Base-by-base conservation (phyloP, 257 asterid species). In the Solanum stenotomum region DNA sequence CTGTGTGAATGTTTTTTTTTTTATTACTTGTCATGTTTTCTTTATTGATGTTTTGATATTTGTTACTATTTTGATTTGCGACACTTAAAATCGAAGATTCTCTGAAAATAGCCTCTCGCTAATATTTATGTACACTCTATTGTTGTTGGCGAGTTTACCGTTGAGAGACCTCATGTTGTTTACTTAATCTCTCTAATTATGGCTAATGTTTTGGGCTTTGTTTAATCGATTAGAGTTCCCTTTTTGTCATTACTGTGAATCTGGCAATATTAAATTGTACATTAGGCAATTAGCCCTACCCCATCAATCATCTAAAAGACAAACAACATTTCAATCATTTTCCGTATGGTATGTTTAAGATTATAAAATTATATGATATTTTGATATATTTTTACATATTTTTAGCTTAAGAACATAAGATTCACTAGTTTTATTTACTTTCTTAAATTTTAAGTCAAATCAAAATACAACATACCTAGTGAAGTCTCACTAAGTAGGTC, bases 261-360 rank as follows among this genome's bases (percentile, higher is more conserved):
- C 38, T 15, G 4, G n/a, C 38, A 25, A 59, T 77, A 77, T 77
- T 77, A 77, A 40, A 77, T 13, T n/a, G 35, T 15, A n/a, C 35
- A n/a, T 22, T 34, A 6, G 23, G 76, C 76, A 70, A 70, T 29
- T 70, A 23, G 4, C 61, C 72, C 40, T 65, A 74, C 27, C n/a
- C n/a, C 29, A 40, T 13, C 71, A 46, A 38, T 16, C 68, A 77
- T 85, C 27, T n/a, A 63, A 38, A 83, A 84, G 93, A 89, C 91
- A 90, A 86, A 86, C 83, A 87, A 83, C 88, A 86, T 84, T 86
- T 90, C 87, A 67, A 22, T 78, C 91, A 89, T 87, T 90, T 5
- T 52, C 2, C 2, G 5, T 44, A 12, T 44, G 0, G 1, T 1
- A 49, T 49, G 22, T 15, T 49, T 49, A 49, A 49, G 3, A 49